Evolutionary conservation across 1,139 yeast genomes (phyloP).

Genomic region (Magnusiomyces ingens): DNA sequence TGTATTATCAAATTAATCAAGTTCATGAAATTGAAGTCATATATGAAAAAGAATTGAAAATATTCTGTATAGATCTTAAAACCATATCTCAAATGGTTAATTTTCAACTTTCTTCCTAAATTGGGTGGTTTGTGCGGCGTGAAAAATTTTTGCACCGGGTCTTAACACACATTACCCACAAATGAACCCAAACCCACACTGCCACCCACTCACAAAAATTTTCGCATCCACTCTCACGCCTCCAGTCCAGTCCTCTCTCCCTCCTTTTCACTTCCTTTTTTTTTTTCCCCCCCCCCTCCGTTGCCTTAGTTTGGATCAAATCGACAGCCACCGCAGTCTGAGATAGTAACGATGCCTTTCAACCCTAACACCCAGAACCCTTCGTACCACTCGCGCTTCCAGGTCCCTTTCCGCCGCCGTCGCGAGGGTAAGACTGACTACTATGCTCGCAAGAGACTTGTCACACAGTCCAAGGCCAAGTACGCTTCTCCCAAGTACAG

Average conservation of each 20-base stretch:
- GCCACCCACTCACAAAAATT: not conserved
- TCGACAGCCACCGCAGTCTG: slow-evolving; percentile 3
- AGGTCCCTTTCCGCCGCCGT: slow-evolving; percentile 99
- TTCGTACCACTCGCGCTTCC: slow-evolving; percentile 99
- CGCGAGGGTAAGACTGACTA: slow-evolving; percentile 99
- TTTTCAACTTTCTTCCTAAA: too few species aligned
- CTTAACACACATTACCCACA: too few species aligned
- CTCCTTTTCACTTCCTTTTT: slow-evolving; percentile 9
- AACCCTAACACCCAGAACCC: slow-evolving; percentile 64
- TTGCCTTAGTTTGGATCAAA: slow-evolving; percentile 9
- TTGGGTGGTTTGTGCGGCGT: too few species aligned
- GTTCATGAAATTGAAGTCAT: too few species aligned
- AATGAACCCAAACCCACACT: too few species aligned
- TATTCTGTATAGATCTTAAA: too few species aligned
- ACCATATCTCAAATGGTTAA: too few species aligned
- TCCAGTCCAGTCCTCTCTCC: slow-evolving; percentile 2
- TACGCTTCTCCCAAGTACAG: slow-evolving; percentile 99
- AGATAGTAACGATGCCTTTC: slow-evolving; percentile 60
- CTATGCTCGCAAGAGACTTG: slow-evolving; percentile 99
- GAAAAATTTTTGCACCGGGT: too few species aligned
- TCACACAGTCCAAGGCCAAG: slow-evolving; percentile 95
- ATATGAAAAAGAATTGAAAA: too few species aligned
- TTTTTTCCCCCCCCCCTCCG: slow-evolving; percentile 11
- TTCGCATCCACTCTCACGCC: not conserved
- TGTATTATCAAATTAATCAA: too few species aligned